These are phyloP conservation scores for Pseudogymnoascus sp. DNA, from an alignment of 2,329 filamentous ascomycete genomes.

Conservation along the genomic window DNA sequence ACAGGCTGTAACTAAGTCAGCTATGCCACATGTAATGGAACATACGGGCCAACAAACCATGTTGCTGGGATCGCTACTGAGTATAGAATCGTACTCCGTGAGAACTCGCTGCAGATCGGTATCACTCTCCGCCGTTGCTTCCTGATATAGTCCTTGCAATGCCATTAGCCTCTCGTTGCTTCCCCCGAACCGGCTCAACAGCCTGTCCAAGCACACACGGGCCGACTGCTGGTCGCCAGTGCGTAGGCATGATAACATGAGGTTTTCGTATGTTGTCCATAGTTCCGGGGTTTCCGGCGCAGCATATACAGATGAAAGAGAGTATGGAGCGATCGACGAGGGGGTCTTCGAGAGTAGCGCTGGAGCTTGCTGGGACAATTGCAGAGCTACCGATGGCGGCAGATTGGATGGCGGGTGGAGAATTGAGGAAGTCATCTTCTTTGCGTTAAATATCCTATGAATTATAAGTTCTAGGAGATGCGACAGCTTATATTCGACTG, in stretches of 20 bases:
- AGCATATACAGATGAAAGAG: conserved; percentile 46
- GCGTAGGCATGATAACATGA: conserved; percentile 75
- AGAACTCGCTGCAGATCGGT: conserved; percentile 62
- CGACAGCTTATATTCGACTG: not conserved
- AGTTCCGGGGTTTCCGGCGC: conserved; percentile 66
- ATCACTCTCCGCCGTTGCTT: conserved; percentile 66
- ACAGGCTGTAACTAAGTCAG: conserved; percentile 56
- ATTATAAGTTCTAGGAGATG: conserved; percentile 1
- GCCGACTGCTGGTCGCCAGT: conserved; percentile 78
- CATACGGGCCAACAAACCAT: conserved; percentile 50
- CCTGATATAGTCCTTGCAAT: conserved; percentile 73
- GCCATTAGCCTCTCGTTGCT: conserved; percentile 83
- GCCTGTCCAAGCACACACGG: conserved; percentile 63
- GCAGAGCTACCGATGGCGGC: conserved; percentile 47
- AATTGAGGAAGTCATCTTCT: conserved; percentile 45
- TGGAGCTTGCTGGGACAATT: conserved; percentile 56
- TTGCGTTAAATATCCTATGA: not conserved
- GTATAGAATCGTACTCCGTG: conserved; percentile 67
- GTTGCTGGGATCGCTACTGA: conserved; percentile 69
- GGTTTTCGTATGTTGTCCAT: conserved; percentile 81
- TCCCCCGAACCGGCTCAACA: conserved; percentile 73
- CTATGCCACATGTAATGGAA: conserved; percentile 12
- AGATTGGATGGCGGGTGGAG: conserved; percentile 51
- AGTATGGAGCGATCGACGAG: conserved; percentile 48
- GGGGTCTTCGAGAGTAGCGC: conserved; percentile 47